A percentile compares a stretch with the other conserved stretches of the same genome.
Conservation (phyloP, 1,284 basidiomycete genomes). For the Rhodotorula sp. region DNA sequence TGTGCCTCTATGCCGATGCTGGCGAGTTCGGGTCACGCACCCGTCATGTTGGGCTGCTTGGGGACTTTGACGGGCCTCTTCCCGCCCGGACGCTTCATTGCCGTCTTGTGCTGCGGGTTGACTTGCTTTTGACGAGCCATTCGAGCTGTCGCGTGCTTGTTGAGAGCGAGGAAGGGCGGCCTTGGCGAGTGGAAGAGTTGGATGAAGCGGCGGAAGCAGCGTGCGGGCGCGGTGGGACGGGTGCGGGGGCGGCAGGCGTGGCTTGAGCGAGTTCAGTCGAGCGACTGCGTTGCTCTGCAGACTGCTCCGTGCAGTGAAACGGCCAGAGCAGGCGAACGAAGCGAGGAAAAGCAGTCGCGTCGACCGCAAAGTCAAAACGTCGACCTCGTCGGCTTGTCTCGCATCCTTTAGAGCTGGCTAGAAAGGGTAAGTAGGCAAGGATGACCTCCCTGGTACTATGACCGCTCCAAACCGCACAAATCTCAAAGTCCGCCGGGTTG, state of each 20-base stretch:
- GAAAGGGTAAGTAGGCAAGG: no score
- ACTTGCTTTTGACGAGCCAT: neutral
- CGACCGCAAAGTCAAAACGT: neutral
- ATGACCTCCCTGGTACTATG: no score
- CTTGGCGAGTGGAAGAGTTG: no score
- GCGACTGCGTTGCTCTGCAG: neutral
- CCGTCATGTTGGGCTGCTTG: neutral
- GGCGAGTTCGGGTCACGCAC: neutral
- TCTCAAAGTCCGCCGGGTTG: no score
- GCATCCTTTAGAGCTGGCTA: neutral
- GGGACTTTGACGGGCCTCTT: neutral
- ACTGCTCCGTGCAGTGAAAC: neutral
- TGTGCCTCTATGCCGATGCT: no score
- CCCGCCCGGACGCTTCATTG: neutral
- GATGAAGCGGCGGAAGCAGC: no score
- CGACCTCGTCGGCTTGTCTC: neutral
- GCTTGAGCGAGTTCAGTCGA: neutral
- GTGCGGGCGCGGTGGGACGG: neutral
- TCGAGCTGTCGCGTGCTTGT: neutral
- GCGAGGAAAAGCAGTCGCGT: neutral
- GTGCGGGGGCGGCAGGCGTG: neutral
- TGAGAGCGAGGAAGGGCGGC: no score
- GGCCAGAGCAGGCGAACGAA: neutral
- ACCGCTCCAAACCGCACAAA: no score
- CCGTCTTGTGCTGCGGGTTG: neutral